phyloP scores from a whole-genome alignment of 306 rosid species.

The Alnus glutinosa region DNA sequence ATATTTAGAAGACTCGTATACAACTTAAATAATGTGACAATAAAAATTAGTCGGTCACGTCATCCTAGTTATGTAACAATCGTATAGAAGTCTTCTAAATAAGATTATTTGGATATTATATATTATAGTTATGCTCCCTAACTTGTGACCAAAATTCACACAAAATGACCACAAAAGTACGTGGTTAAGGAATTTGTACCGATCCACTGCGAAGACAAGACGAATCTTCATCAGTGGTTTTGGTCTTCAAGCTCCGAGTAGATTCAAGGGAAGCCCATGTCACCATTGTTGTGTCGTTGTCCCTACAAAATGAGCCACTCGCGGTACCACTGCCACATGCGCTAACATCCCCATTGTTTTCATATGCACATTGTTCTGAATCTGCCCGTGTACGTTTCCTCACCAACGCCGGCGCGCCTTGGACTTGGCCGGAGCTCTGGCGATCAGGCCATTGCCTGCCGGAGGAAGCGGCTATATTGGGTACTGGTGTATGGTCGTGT shows the following conservation, averaged over 20 bases:
- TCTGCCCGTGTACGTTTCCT: conserved; percentile 37
- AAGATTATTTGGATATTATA: too few relatives aligned
- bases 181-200: conserved; percentile 27
- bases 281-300: conserved; percentile 44
- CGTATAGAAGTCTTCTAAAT: too few relatives aligned
- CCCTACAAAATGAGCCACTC: conserved; percentile 36
- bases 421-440: conserved; percentile 11
- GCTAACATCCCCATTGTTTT: conserved; percentile 37
- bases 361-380: conserved; percentile 18
- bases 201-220: conserved; percentile 44
- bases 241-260: conserved; percentile 40
- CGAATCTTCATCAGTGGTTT: conserved; percentile 49
- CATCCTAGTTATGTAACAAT: too few relatives aligned
- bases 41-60: too few relatives aligned
- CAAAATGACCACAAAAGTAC: neutral
- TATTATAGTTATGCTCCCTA: too few relatives aligned
- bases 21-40: too few relatives aligned
- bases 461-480: conserved; percentile 25
- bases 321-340: conserved; percentile 36
- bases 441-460: conserved; percentile 24
- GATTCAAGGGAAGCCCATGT: conserved; percentile 63
- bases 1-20: too few relatives aligned
- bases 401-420: neutral
- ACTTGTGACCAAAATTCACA: neutral
- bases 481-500: conserved; percentile 12